phyloP scores from a whole-genome alignment of 768 basidiomycete species.

The Amyloporia xantha region DNA sequence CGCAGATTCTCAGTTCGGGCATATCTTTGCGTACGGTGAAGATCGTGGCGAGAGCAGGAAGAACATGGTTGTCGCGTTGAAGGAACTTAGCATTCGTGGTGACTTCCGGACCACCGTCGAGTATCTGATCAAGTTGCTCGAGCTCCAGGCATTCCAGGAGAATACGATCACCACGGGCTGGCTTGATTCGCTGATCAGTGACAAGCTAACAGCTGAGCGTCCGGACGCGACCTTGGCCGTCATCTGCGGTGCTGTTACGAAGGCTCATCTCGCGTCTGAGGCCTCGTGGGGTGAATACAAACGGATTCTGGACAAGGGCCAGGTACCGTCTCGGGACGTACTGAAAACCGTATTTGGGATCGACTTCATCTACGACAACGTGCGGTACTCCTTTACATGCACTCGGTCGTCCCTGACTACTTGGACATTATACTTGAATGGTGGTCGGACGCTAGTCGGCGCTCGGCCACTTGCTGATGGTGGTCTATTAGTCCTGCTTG shows the following conservation, averaged over 20 bases:
- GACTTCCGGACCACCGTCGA: slow-evolving; percentile 99
- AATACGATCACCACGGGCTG: slow-evolving; percentile 98
- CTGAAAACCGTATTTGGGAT: slow-evolving; percentile 94
- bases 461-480: slow-evolving; percentile 92
- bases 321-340: slow-evolving; percentile 90
- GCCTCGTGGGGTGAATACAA: slow-evolving; percentile 91
- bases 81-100: slow-evolving; percentile 96
- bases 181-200: slow-evolving; percentile 96
- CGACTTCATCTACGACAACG: slow-evolving; percentile 96
- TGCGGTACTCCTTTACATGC: slow-evolving; percentile 92
- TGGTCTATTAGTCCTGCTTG: slow-evolving; percentile 84
- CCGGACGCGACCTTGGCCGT: slow-evolving; percentile 91
- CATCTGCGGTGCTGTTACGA: slow-evolving; percentile 92
- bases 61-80: slow-evolving; percentile 99
- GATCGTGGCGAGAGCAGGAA: slow-evolving; percentile 93
- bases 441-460: slow-evolving; percentile 87
- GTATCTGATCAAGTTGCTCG: slow-evolving; percentile 96
- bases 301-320: slow-evolving; percentile 94
- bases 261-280: slow-evolving; percentile 86
- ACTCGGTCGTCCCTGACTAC: slow-evolving; percentile 81
- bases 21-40: slow-evolving; percentile 98
- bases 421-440: slow-evolving; percentile 96
- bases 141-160: slow-evolving; percentile 92
- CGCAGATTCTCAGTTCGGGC: slow-evolving; percentile 98
- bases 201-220: slow-evolving; percentile 94